Percentiles rank a stretch among this genome's conserved stretches.
Evolutionary conservation across 306 rosid genomes (phyloP).

Genomic region (Malus fusca): DNA sequence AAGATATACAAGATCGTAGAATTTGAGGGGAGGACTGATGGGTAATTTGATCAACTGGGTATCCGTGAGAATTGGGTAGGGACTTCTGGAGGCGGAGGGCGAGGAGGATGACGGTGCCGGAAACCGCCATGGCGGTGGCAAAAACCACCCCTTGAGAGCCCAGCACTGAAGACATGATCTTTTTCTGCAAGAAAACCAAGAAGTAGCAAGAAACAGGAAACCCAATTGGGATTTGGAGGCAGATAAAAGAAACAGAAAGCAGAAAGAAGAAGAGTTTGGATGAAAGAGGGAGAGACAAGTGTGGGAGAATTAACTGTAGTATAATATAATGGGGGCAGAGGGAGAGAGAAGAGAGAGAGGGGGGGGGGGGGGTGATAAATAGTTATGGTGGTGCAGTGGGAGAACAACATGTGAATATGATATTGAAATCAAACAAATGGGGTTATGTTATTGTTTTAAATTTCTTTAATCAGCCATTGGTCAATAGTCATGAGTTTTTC

Average conservation of each 20-base stretch:
- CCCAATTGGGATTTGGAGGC: not conserved
- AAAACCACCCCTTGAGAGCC: slow-evolving; percentile 74
- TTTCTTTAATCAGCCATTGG: not conserved
- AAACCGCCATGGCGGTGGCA: slow-evolving; percentile 98
- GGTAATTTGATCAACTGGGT: slow-evolving; percentile 20
- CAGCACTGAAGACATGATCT: slow-evolving; percentile 48
- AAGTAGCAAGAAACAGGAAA: not conserved
- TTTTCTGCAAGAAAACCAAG: not conserved
- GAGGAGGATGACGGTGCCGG: slow-evolving; percentile 87
- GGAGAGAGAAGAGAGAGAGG: not conserved
- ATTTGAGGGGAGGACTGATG: slow-evolving; percentile 28
- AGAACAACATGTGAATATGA: slow-evolving; percentile 10
- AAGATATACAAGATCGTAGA: slow-evolving; percentile 76
- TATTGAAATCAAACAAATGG: not conserved
- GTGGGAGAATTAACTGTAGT: not conserved
- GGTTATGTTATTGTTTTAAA: not conserved
- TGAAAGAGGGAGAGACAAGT: not conserved
- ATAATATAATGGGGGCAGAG: not conserved
- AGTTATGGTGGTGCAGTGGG: slow-evolving; percentile 10
- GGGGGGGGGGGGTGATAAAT: not conserved
- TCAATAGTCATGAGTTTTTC: not conserved
- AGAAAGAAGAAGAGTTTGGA: not conserved
- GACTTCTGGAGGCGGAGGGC: slow-evolving; percentile 68
- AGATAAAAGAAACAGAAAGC: not conserved
- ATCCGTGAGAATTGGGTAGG: slow-evolving; percentile 24